Evolutionary conservation across 306 rosid species (phyloP), one percentile per base, ranked within the genome.

Genomic region (Acacia confusa): DNA sequence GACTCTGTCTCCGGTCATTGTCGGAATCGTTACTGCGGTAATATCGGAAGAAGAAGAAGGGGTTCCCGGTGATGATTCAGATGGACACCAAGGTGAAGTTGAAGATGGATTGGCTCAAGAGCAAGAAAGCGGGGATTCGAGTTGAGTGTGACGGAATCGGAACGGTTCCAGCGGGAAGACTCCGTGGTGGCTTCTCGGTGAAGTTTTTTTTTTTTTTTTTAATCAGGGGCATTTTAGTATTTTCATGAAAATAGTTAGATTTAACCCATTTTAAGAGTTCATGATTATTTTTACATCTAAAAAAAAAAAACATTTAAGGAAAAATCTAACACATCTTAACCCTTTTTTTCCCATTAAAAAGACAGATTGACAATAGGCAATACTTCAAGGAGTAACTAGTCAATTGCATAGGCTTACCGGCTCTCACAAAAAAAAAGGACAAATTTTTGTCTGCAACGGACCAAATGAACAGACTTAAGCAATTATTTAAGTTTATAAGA

Each of bases 21-120:
- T 89, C 47, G 91, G 90, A 84, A 83, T 82, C 69, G 88, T 85
- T 79, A n/a, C n/a, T n/a, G n/a, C n/a, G n/a, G n/a, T n/a, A n/a
- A n/a, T n/a, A 89, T 81, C 88, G 93, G 86, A 92, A 80, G 94
- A 87, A 76, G 82, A 84, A 82, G 89, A 87, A 43, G 1, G 97
- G 98, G 0, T 86, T 90, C 36, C 94, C 97, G 34, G 25, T 96
- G 78, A 76, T 24, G 90, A 82, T 96, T 66, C 89, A 90, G 83
- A 85, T 96, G 94, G 97, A 96, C 30, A 96, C 99, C 11, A 88
- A 83, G 73, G 97, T 96, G 86, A 88, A 83, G 82, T 88, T 96
- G 87, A 89, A 87, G 88, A 82, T 93, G 89, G 99, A 92, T 11
- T 78, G 85, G 81, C 22, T 96, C 40, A 91, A 82, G 78, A 87